These are phyloP conservation scores for Dalbergia cultrata DNA, from an alignment of 306 rosid species.

Conservation along the genomic window DNA sequence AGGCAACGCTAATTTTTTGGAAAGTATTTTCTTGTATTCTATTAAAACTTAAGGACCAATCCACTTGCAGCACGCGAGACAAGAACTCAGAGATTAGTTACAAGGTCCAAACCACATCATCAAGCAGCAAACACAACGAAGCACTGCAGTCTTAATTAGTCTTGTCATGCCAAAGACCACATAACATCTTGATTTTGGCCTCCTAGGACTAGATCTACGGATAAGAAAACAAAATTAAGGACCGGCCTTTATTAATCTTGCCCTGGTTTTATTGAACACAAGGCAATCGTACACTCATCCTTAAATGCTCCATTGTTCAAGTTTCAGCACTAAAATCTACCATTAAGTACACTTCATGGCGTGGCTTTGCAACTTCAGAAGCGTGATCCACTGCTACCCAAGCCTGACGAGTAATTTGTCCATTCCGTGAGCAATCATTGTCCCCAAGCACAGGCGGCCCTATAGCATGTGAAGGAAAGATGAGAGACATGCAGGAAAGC, in stretches of 20 bases:
- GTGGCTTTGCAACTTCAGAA: constrained; percentile 47
- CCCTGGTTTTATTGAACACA: constrained; percentile 55
- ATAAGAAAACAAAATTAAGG: constrained; percentile 53
- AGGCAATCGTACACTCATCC: constrained; percentile 53
- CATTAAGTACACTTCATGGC: constrained; percentile 43
- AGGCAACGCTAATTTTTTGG: not conserved
- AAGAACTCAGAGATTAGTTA: constrained; percentile 37
- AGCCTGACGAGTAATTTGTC: constrained; percentile 29
- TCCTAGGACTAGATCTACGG: constrained; percentile 42
- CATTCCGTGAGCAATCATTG: constrained; percentile 59
- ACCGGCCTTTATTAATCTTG: constrained; percentile 57
- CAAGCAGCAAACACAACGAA: constrained; percentile 40
- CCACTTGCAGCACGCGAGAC: not conserved
- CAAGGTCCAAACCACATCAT: constrained; percentile 51
- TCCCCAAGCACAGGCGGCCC: constrained; percentile 98
- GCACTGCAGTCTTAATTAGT: constrained; percentile 47
- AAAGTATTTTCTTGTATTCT: not conserved
- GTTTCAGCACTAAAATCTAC: constrained; percentile 55
- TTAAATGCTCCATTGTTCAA: constrained; percentile 50
- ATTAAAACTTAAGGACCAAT: not conserved
- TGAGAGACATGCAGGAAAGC: constrained; percentile 42
- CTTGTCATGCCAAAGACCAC: constrained; percentile 45
- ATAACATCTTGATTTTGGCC: constrained; percentile 47
- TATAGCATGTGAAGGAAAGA: constrained; percentile 45
- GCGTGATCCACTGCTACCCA: constrained; percentile 32